Evolutionary conservation across 345 rosid genomes (phyloP), one percentile per base, ranked within the genome.

Genomic region (Sonneratia alba): DNA sequence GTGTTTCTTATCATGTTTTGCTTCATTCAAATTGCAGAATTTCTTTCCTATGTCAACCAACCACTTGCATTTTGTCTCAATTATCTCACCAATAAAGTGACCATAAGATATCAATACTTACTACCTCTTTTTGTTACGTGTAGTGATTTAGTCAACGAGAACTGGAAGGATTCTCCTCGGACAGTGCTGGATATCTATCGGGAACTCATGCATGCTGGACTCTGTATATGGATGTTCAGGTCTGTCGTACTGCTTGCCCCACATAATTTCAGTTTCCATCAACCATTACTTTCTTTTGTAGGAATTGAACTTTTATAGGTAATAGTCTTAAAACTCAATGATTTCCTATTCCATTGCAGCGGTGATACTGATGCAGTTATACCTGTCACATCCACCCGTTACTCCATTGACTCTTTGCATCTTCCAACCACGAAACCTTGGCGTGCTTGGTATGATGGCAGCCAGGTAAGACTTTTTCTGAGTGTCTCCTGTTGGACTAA

Each of bases 221-320:
- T 94, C 43, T 92, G 90, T 57, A 87, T 94, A 78, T 94, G 97
- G 97, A 77, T 91, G 73, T 94, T 91, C 96, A 90, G 98, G 98
- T 93, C 77, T 76, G 37, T 73, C 19, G 27, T 12, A 34, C 38
- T 42, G 45, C 66, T 62, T 34, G 65, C 34, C 24, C 32, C 38
- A 62, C 66, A 27, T 62, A 27, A 62, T 62, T 2, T 57, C 32
- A 38, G 36, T 6, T 22, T 70, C 34, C 24, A 21, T 40, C 1
- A 36, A 38, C 13, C 53, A 61, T 70, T 24, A 2, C 21, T 36
- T 11, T 27, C 16, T 62, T 32, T 62, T 57, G 37, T 11, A 18
- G 32, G 27, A 11, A 62, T 27, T 34, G 32, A 9, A 27, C 37
- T 9, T 62, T 61, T 27, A 22, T 13, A 27, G 3, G 38, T 32